A percentile compares a stretch with the other conserved stretches of the same genome.
phyloP scores from a whole-genome alignment of 345 rosid genomes.

The Corchorus capsularis region DNA sequence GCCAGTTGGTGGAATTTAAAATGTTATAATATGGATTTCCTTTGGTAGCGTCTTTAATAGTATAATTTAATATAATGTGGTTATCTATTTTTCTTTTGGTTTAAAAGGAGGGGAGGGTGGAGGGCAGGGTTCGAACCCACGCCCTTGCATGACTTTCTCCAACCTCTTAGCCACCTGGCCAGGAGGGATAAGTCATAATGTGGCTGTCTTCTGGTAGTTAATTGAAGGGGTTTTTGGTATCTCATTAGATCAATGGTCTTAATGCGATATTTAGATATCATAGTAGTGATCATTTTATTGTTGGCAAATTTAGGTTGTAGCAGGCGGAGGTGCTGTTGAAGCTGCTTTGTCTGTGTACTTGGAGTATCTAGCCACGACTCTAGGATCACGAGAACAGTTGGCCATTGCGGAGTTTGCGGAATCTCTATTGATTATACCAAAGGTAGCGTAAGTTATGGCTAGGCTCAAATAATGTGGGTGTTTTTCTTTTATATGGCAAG shows the following conservation, averaged over 20 bases:
- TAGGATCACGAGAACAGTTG: constrained; percentile 92
- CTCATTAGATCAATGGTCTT: neutral
- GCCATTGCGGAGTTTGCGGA: constrained; percentile 98
- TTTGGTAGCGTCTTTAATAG: neutral
- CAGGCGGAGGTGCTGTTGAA: constrained; percentile 99
- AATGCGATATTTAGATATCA: neutral
- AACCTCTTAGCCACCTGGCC: no score
- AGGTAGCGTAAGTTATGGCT: constrained; percentile 43
- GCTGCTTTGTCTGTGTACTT: constrained; percentile 85
- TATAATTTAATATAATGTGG: neutral
- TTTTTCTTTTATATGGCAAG: neutral
- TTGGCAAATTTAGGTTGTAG: constrained; percentile 71
- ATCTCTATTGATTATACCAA: constrained; percentile 79
- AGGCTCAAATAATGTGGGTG: neutral
- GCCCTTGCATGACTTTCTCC: no score
- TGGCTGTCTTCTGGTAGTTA: neutral
- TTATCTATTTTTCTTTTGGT: neutral
- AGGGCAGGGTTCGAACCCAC: no score
- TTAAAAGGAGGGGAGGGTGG: no score
- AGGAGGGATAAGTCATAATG: no score
- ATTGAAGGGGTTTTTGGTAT: neutral
- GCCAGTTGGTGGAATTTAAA: neutral
- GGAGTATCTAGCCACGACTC: constrained; percentile 91
- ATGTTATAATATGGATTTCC: neutral
- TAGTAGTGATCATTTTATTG: constrained; percentile 1